phyloP scores from a whole-genome alignment of 441 rosid genomes.

The Euphorbia celastroides region DNA sequence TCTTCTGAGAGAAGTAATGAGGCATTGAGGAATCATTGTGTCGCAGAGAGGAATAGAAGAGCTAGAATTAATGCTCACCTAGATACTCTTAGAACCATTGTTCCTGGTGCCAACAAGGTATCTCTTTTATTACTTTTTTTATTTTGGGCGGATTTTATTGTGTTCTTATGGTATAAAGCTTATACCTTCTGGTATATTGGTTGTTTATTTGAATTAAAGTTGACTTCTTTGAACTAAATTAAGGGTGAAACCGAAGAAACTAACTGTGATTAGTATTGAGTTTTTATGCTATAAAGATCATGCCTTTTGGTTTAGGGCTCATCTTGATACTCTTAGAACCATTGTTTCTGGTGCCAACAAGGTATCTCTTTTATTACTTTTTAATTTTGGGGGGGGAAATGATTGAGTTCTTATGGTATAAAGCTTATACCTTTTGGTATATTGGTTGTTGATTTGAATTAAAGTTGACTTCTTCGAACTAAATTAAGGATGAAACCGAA shows the following conservation, averaged over 20 bases:
- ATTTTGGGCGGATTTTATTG: background rate
- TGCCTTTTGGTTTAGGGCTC: too few relatives aligned
- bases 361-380: conserved; percentile 21
- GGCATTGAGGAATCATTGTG: conserved; percentile 45
- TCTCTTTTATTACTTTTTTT: background rate
- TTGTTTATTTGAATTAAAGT: too few relatives aligned
- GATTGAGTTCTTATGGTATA: background rate
- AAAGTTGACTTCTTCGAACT: too few relatives aligned
- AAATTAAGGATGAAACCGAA: too few relatives aligned
- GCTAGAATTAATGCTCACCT: conserved; percentile 48
- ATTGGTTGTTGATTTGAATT: too few relatives aligned
- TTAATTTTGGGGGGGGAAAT: background rate
- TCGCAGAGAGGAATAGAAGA: conserved; percentile 49
- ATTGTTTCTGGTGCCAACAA: conserved; percentile 37
- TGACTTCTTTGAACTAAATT: too few relatives aligned
- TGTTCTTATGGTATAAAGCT: background rate
- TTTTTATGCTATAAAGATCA: too few relatives aligned
- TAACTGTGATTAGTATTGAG: too few relatives aligned
- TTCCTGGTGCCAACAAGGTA: conserved; percentile 46
- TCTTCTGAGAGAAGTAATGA: conserved; percentile 32
- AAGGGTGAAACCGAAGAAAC: too few relatives aligned
- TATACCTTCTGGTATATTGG: background rate
- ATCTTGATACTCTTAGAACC: conserved; percentile 44
- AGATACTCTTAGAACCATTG: conserved; percentile 39
- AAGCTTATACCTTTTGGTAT: background rate